Evolutionary conservation across 2,329 filamentous ascomycete genomes (phyloP).

Genomic region (Westerdykella ornata): DNA sequence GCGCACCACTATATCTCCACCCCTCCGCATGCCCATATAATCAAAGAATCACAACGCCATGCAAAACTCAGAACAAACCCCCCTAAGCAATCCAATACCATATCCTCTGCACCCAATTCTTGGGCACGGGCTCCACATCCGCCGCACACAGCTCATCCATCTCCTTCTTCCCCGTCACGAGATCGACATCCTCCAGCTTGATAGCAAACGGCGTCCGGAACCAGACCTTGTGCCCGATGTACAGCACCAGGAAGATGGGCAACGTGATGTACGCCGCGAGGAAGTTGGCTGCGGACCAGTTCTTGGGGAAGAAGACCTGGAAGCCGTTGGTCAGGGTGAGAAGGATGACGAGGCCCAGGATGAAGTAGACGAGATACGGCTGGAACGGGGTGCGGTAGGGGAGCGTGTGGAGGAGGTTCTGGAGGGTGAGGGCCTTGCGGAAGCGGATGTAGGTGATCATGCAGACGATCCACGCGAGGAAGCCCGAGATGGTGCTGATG

Average conservation of each 20-base stretch:
- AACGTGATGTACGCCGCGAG: slow-evolving; percentile 47
- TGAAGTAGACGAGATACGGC: slow-evolving; percentile 52
- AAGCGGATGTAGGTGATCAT: slow-evolving; percentile 57
- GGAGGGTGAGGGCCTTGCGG: slow-evolving; percentile 41
- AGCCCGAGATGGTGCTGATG: slow-evolving; percentile 54
- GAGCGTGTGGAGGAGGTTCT: slow-evolving; percentile 51
- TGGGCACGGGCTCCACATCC: slow-evolving; percentile 30
- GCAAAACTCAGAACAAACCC: no score
- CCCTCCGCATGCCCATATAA: no score
- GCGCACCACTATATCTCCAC: no score
- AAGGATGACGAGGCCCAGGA: slow-evolving; percentile 46
- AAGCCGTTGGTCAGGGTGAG: slow-evolving; percentile 34
- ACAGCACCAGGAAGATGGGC: slow-evolving; percentile 32
- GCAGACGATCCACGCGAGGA: slow-evolving; percentile 51
- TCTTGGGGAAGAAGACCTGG: slow-evolving; percentile 49
- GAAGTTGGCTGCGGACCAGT: slow-evolving; percentile 45
- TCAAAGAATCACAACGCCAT: no score
- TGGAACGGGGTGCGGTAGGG: slow-evolving; percentile 46
- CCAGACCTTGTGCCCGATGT: slow-evolving; percentile 31
- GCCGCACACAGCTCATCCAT: slow-evolving; percentile 33
- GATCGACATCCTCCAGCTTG: slow-evolving; percentile 25
- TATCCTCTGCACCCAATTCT: slow-evolving; percentile 28
- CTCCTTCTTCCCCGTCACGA: slow-evolving; percentile 30
- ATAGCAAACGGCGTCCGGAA: slow-evolving; percentile 26
- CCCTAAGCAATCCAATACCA: slow-evolving; percentile 35